Percentiles rank a stretch among this genome's conserved stretches.
These are phyloP conservation scores for Podila verticillata DNA, from an alignment of 192 early-diverging fungal species.

Conservation along the genomic window DNA sequence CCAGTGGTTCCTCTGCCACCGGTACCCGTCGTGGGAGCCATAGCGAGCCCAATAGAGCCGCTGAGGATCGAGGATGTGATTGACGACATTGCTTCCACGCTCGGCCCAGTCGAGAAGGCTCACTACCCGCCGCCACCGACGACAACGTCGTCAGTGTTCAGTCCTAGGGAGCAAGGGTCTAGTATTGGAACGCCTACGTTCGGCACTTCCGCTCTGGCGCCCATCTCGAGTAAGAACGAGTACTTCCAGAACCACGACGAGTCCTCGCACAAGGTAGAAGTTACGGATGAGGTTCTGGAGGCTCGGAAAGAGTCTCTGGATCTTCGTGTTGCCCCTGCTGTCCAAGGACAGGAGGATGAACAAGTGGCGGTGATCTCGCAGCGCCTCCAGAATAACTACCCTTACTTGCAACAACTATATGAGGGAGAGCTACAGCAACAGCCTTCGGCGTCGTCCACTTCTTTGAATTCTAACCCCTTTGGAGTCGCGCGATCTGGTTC, in stretches of 20 bases:
- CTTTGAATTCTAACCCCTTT: too few relatives aligned
- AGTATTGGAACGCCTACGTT: background rate
- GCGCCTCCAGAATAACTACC: too few relatives aligned
- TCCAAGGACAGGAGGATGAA: too few relatives aligned
- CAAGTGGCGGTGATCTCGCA: too few relatives aligned
- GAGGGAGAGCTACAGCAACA: too few relatives aligned
- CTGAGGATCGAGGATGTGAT: conserved; percentile 6
- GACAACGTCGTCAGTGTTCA: too few relatives aligned
- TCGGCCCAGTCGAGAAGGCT: background rate
- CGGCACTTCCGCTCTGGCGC: too few relatives aligned
- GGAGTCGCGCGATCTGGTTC: too few relatives aligned
- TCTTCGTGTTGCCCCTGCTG: too few relatives aligned
- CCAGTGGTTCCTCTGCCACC: background rate
- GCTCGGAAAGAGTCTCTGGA: too few relatives aligned
- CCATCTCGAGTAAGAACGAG: background rate
- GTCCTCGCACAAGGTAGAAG: background rate
- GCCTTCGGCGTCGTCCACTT: too few relatives aligned
- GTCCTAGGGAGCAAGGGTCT: background rate
- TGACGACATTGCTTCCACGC: conserved; percentile 6
- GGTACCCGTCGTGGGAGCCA: background rate
- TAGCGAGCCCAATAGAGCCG: background rate
- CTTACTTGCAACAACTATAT: too few relatives aligned
- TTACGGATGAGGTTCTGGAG: background rate
- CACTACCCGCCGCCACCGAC: background rate
- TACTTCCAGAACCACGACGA: background rate